Evolutionary conservation across 2,329 filamentous ascomycete species (phyloP).

Genomic region (Chaetomiaceae sp.): DNA sequence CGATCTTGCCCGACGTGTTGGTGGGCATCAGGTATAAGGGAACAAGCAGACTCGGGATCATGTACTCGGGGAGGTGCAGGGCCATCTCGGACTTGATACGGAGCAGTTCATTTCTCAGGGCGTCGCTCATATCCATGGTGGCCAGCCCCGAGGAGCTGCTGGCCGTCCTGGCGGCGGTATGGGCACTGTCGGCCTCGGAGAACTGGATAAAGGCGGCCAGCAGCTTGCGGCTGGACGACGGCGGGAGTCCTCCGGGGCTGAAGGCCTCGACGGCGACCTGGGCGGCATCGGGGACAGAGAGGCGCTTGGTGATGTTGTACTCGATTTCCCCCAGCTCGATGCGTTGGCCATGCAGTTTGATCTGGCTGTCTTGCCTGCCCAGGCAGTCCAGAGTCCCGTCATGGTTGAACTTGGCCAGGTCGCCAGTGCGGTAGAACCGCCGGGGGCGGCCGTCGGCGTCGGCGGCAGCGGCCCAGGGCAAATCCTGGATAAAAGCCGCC

Average conservation of each 20-base stretch:
- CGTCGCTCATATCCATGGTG: neutral
- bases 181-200: neutral
- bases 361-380: slow-evolving; percentile 54
- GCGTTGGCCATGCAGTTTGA: slow-evolving; percentile 57
- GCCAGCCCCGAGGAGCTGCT: neutral
- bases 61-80: slow-evolving; percentile 9
- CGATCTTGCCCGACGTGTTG: slow-evolving; percentile 15
- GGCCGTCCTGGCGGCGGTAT: neutral
- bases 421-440: slow-evolving; percentile 44
- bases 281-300: slow-evolving; percentile 34
- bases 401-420: slow-evolving; percentile 35
- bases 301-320: slow-evolving; percentile 32
- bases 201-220: slow-evolving; percentile 6
- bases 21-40: slow-evolving; percentile 4
- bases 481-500: slow-evolving; percentile 31
- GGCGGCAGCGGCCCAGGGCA: slow-evolving; percentile 4
- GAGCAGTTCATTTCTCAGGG: neutral
- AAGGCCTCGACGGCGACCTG: slow-evolving; percentile 47
- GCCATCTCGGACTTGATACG: neutral
- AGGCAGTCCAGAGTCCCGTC: slow-evolving; percentile 36
- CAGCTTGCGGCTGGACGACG: neutral
- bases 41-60: slow-evolving; percentile 18
- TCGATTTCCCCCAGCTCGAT: slow-evolving; percentile 51
- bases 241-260: slow-evolving; percentile 11
- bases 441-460: neutral